Conservation (phyloP, 768 basidiomycete species). For the Rickenella mellea region DNA sequence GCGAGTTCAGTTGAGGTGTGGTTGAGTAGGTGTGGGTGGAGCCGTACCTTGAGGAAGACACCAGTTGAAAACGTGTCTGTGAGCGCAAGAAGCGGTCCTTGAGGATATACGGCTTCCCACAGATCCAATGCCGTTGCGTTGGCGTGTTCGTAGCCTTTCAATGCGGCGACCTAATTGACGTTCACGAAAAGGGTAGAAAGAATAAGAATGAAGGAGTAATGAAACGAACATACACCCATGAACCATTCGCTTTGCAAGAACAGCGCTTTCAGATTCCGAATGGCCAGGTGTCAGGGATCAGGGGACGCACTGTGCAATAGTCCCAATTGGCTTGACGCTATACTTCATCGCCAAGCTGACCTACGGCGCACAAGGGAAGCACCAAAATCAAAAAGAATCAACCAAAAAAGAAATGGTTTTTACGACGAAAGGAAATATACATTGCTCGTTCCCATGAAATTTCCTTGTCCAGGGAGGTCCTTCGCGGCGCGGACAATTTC, state of each 20-base stretch:
- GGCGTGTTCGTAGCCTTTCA: conserved; percentile 72
- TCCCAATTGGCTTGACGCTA: conserved; percentile 58
- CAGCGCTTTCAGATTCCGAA: neutral
- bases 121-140: conserved; percentile 68
- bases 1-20: neutral
- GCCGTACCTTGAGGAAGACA: conserved; percentile 67
- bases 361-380: conserved; percentile 26
- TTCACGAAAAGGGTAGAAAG: neutral
- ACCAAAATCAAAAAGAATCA: neutral
- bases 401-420: neutral
- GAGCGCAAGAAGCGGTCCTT: conserved; percentile 56
- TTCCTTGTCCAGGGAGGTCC: conserved; percentile 39
- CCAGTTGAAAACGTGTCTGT: conserved; percentile 93
- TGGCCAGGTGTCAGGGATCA: neutral
- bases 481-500: conserved; percentile 58
- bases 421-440: conserved; percentile 30
- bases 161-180: conserved; percentile 57
- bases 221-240: conserved; percentile 77
- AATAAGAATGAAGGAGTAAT: conserved; percentile 14
- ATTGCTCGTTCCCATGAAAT: conserved; percentile 82
- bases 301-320: conserved; percentile 70
- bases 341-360: conserved; percentile 79
- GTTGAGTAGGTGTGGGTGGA: neutral
- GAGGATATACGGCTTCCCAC: conserved; percentile 74
- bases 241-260: conserved; percentile 67